These are phyloP conservation scores for Mucor plumbeus DNA, from an alignment of 371 early-diverging fungal genomes.

Conservation along the genomic window DNA sequence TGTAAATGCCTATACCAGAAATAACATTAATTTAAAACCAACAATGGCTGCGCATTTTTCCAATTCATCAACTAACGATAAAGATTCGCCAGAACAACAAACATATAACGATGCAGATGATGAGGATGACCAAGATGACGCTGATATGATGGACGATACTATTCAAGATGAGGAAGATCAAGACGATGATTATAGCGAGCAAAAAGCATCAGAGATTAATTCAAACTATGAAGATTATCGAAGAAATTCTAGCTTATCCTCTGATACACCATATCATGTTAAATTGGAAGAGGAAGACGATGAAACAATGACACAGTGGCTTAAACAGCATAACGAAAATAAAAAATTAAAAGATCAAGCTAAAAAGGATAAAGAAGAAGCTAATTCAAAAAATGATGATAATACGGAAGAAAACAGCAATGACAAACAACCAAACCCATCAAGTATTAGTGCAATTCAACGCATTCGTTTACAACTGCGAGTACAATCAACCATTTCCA, in stretches of 20 bases:
- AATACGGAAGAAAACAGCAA: background rate
- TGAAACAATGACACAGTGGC: conserved; percentile 5
- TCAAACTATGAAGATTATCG: background rate
- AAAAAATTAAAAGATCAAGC: background rate
- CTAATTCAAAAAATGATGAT: background rate
- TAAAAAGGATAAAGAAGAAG: conserved; percentile 7
- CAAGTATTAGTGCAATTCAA: conserved; percentile 52
- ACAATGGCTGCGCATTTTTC: conserved; percentile 46
- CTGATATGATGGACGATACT: background rate
- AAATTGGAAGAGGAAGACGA: conserved; percentile 18
- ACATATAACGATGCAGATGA: background rate
- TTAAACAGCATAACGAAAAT: conserved; percentile 11
- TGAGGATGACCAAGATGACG: conserved; percentile 3
- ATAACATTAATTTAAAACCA: conserved; percentile 40
- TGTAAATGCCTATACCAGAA: conserved; percentile 45
- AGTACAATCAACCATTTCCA: conserved; percentile 39
- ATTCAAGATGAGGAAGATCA: conserved; percentile 5
- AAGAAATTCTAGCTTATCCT: conserved; percentile 7
- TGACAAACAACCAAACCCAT: conserved; percentile 11
- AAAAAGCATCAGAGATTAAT: background rate
- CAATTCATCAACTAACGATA: conserved; percentile 11
- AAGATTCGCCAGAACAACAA: conserved; percentile 10
- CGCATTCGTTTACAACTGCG: conserved; percentile 46
- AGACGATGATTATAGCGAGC: background rate
- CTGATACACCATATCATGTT: conserved; percentile 5